Base-by-base conservation (phyloP, 371 early-diverging fungal species). In the Mortierella sp. region DNA sequence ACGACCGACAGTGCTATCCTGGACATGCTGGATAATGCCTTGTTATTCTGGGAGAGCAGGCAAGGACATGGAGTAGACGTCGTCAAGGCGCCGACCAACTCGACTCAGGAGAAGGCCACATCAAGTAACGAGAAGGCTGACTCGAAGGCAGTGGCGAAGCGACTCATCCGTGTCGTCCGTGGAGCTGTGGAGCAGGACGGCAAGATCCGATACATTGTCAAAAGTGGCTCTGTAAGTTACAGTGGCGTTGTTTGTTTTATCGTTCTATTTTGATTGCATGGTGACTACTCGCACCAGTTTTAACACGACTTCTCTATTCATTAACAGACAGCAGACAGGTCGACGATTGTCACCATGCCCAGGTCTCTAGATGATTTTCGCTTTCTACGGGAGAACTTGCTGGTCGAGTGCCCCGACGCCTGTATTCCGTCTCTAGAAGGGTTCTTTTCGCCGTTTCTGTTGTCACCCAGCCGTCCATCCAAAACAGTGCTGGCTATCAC, bases 401-500 rank as follows among this genome's bases (percentile, higher is more conserved):
- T 91, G 8, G 77, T 89, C 18, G 91, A 92, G 76, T 65, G 79
- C 32, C 91, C 93, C 0, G 93, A 93, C 68, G 56, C 84, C 0
- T 91, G 90, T 58, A 82, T 93, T n/a, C 93, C 93, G 0, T 89
- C 91, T 1, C 83, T 93, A 14, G 76, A 84, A 18, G 76, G 88
- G 27, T 75, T 91, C 18, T 71, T 83, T 29, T 85, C 90, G 41
- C 91, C 92, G 4, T 78, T 75, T 5, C 41, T 79, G 2, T 55
- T 92, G 32, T 88, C 89, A 49, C 74, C 90, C 4, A 80, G 86
- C 18, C 90, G 90, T 35, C 92, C 91, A 3, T 90, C 91, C n/a
- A 78, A 79, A 6, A 74, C 73, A 7, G 63, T 90, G 32, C 24
- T 90, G 14, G 81, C 91, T 0, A 77, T 80, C 21, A 79, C 90